Evolutionary conservation across 2,329 filamentous ascomycete genomes (phyloP).

Genomic region (Aspergillus costaricaensis): DNA sequence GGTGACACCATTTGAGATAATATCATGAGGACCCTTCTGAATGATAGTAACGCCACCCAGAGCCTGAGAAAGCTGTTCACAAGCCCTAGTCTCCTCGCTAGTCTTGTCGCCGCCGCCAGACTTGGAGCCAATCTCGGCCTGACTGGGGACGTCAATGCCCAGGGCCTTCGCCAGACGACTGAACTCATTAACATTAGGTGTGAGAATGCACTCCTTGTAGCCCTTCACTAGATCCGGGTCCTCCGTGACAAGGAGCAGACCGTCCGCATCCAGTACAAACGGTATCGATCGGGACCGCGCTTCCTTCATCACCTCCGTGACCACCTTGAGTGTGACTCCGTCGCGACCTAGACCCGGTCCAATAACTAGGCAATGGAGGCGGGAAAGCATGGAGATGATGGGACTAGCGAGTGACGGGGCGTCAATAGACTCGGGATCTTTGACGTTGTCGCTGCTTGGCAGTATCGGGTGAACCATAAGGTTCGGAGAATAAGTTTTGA

Average conservation of each 20-base stretch:
- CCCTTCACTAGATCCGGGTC: slow-evolving; percentile 76
- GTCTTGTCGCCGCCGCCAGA: slow-evolving; percentile 44
- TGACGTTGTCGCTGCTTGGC: slow-evolving; percentile 66
- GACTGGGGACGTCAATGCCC: slow-evolving; percentile 60
- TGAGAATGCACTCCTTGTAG: slow-evolving; percentile 82
- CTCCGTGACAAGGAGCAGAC: slow-evolving; percentile 73
- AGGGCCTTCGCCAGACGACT: slow-evolving; percentile 75
- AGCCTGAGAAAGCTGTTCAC: slow-evolving; percentile 68
- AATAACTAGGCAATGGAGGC: slow-evolving; percentile 88
- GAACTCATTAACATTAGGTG: slow-evolving; percentile 95
- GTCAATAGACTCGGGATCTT: slow-evolving; percentile 52
- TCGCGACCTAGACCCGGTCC: slow-evolving; percentile 92
- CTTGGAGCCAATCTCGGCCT: slow-evolving; percentile 40
- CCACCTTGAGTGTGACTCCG: slow-evolving; percentile 83
- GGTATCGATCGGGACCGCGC: slow-evolving; percentile 71
- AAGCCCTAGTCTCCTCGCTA: slow-evolving; percentile 59
- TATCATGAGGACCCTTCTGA: slow-evolving; percentile 82
- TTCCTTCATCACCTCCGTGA: slow-evolving; percentile 73
- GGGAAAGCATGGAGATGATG: slow-evolving; percentile 77
- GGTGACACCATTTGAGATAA: slow-evolving; percentile 75
- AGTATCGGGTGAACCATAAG: slow-evolving; percentile 98
- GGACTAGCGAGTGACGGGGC: slow-evolving; percentile 64
- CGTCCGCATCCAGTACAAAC: slow-evolving; percentile 90
- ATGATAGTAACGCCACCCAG: slow-evolving; percentile 88
- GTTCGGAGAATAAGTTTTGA: slow-evolving; percentile 97